Conservation (phyloP, 208 protist genomes). For the Crithidia thermophila region DNA sequence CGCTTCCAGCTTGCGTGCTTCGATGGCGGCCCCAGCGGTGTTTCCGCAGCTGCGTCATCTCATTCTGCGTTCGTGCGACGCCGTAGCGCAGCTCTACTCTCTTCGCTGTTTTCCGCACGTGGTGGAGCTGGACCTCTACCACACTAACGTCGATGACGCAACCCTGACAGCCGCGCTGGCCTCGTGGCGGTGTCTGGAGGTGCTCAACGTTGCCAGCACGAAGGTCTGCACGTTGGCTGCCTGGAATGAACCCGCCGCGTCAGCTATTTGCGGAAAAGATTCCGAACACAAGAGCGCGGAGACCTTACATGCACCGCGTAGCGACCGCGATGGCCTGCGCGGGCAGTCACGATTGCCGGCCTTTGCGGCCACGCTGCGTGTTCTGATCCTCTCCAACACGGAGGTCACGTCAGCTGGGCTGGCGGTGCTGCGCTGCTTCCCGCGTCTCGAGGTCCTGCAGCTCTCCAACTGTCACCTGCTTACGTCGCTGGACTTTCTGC, state of each 20-base stretch:
- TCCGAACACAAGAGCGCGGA: too few relatives aligned
- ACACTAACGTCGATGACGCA: constrained; percentile 46
- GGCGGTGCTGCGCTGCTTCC: constrained; percentile 37
- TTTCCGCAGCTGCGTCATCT: constrained; percentile 32
- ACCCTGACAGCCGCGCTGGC: constrained; percentile 31
- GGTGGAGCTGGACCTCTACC: constrained; percentile 59
- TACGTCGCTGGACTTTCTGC: constrained; percentile 39
- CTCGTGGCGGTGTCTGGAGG: constrained; percentile 36
- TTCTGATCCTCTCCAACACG: constrained; percentile 51
- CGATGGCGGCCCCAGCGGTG: not conserved
- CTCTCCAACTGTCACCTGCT: constrained; percentile 38
- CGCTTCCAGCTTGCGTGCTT: too few relatives aligned
- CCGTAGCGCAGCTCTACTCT: constrained; percentile 30
- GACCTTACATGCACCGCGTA: too few relatives aligned
- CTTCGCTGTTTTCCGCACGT: constrained; percentile 34
- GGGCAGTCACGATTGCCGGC: constrained; percentile 2
- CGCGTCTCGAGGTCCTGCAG: constrained; percentile 35
- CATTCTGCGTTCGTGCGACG: constrained; percentile 48
- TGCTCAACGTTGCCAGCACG: constrained; percentile 42
- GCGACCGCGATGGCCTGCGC: not conserved
- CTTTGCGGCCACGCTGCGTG: constrained; percentile 42
- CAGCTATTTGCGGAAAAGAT: too few relatives aligned
- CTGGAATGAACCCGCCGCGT: too few relatives aligned
- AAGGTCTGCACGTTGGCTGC: constrained; percentile 25
- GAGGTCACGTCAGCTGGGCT: constrained; percentile 34